phyloP scores from a whole-genome alignment of 768 basidiomycete species.

The Leccinellum rugosiceps region DNA sequence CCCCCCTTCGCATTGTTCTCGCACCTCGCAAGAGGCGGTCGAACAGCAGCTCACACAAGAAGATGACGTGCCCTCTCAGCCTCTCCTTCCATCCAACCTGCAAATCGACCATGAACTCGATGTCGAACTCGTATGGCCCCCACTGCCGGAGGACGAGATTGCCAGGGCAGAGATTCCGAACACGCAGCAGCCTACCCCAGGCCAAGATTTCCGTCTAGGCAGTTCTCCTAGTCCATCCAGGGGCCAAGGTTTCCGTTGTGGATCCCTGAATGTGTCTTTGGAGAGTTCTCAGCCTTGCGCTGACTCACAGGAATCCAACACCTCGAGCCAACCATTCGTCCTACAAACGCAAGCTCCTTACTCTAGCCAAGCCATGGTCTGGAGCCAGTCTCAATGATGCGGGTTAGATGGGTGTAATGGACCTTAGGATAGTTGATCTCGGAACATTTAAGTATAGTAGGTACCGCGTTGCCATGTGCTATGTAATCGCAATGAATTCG shows the following conservation, averaged over 20 bases:
- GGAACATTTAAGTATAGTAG: slow-evolving; percentile 8
- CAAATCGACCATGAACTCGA: slow-evolving; percentile 8
- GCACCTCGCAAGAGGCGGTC: slow-evolving; percentile 41
- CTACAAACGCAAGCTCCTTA: slow-evolving; percentile 57
- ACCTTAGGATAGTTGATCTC: not conserved
- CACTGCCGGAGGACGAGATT: slow-evolving; percentile 15
- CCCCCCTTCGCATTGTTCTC: slow-evolving; percentile 28
- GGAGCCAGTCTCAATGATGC: slow-evolving; percentile 31
- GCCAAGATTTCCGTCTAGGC: not conserved
- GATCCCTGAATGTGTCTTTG: slow-evolving; percentile 21
- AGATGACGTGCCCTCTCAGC: slow-evolving; percentile 15
- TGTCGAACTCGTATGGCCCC: slow-evolving; percentile 27
- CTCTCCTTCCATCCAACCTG: not conserved
- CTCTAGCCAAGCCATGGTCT: slow-evolving; percentile 37
- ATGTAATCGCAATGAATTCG: slow-evolving; percentile 12
- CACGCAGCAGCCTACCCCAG: not conserved
- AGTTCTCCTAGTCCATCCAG: slow-evolving; percentile 8
- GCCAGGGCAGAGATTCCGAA: not conserved
- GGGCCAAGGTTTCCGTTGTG: slow-evolving; percentile 16
- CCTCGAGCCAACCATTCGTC: slow-evolving; percentile 30
- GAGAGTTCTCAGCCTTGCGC: not conserved
- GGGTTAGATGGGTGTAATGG: not conserved
- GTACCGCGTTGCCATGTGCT: not conserved
- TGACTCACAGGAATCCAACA: slow-evolving; percentile 15
- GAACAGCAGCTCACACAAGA: slow-evolving; percentile 50